Evolutionary conservation across 495 filamentous ascomycete genomes (phyloP), one percentile per base, ranked within the genome.

Genomic region (Jackrogersella minutella): DNA sequence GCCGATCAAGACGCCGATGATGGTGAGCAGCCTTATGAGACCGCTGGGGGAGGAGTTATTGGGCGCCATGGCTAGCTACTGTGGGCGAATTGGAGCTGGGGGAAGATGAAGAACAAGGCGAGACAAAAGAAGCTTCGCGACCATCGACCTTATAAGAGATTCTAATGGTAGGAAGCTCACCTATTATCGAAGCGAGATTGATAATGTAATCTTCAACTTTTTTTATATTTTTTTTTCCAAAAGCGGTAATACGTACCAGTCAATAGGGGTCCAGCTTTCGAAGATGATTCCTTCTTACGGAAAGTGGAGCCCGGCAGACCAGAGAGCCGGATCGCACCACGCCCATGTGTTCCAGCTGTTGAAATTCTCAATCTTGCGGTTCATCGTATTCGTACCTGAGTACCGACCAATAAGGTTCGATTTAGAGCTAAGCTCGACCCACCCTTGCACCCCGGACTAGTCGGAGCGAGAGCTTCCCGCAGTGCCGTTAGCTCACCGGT

Each of bases 1-100:
- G 51, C 83, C 88, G 50, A 90, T 64, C 50, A 91, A 67, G 69
- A 90, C 73, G 69, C 85, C 84, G 60, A 91, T 68, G 72, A 86
- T 68, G 68, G 81, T 86, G 69, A 90, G 77, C 52, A 76, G 58
- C 60, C 69, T 66, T 54, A 64, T 56, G 33, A 79, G 53, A 55
- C 78, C 69, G 68, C 72, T 43, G 19, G 69, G 53, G 33, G 47
- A 47, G 5, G 49, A 44, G 9, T 49, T 56, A 7, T 37, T 58
- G 39, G 65, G 39, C 22, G 65, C 59, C 60, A 60, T 69, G 26
- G 46, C 28, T 58, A 30, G 2, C 22, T 19, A 16, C 9, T 14
- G 26, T 14, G 47, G 21, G 19, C 30, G 8, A 19, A 19, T 51
- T n/a, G n/a, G n/a, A 34, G 30, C 26, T 11, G 46, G 47, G 6